A percentile compares a stretch with the other conserved stretches of the same genome.
Evolutionary conservation across 2,329 filamentous ascomycete genomes (phyloP).

Genomic region (Neonectria faginata): DNA sequence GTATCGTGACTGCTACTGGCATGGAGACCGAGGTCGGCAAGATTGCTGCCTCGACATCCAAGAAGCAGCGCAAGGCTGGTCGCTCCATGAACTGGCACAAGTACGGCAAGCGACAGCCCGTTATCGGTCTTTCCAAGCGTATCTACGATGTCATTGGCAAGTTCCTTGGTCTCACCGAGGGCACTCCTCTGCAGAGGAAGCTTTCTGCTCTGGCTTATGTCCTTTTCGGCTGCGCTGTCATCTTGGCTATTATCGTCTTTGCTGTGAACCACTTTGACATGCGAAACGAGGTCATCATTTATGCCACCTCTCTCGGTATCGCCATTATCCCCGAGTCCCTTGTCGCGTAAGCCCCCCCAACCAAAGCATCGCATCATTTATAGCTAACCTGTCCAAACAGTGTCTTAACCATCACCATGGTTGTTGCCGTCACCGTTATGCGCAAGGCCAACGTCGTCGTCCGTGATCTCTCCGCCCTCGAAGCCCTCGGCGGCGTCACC

Average conservation of each 20-base stretch:
- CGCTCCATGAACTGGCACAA: constrained; percentile 66
- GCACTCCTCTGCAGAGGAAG: constrained; percentile 83
- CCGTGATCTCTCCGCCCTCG: constrained; percentile 73
- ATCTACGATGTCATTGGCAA: constrained; percentile 64
- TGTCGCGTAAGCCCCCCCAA: constrained; percentile 63
- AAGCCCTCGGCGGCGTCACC: constrained; percentile 77
- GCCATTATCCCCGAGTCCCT: constrained; percentile 74
- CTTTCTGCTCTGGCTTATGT: constrained; percentile 81
- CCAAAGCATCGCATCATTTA: background rate
- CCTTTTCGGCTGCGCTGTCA: constrained; percentile 77
- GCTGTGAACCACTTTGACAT: constrained; percentile 66
- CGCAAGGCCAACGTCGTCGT: constrained; percentile 73
- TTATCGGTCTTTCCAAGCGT: constrained; percentile 60
- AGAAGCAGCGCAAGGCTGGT: constrained; percentile 66
- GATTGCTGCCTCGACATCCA: constrained; percentile 69
- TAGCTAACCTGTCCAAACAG: constrained; percentile 39
- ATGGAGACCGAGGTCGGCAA: constrained; percentile 79
- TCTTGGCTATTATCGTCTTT: constrained; percentile 69
- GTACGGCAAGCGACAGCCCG: constrained; percentile 63
- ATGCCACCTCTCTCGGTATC: constrained; percentile 69
- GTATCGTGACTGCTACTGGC: constrained; percentile 78
- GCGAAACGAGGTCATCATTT: constrained; percentile 66
- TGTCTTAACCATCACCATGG: constrained; percentile 78
- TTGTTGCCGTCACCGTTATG: constrained; percentile 73
- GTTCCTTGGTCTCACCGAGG: constrained; percentile 71